These are phyloP conservation scores for Rhizopogon salebrosus DNA, from an alignment of 768 basidiomycete genomes.

Conservation along the genomic window DNA sequence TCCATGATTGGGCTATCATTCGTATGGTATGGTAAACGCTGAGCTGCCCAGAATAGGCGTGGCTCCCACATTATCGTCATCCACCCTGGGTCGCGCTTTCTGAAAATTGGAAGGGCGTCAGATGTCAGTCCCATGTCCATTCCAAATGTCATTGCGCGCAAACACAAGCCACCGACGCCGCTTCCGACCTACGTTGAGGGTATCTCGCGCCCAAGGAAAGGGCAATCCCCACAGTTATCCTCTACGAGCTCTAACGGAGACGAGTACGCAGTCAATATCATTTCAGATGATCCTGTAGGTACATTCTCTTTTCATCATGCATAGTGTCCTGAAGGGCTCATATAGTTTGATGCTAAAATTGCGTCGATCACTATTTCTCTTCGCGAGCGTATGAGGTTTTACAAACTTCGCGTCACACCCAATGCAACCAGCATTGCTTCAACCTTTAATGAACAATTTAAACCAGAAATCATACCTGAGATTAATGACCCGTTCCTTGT, in stretches of 20 bases:
- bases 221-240: constrained; percentile 16
- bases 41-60: constrained; percentile 42
- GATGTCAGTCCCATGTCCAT: constrained; percentile 69
- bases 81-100: constrained; percentile 70
- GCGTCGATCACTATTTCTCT: constrained; percentile 65
- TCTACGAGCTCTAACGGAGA: constrained; percentile 33
- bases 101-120: constrained; percentile 72
- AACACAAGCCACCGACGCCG: constrained; percentile 42
- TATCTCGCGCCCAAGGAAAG: constrained; percentile 51
- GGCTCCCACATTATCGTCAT: constrained; percentile 77
- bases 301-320: not conserved
- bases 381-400: constrained; percentile 81
- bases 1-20: constrained; percentile 7
- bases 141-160: constrained; percentile 71
- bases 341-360: constrained; percentile 73
- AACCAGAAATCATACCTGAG: constrained; percentile 81
- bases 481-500: constrained; percentile 77
- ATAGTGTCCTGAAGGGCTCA: not conserved
- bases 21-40: constrained; percentile 21
- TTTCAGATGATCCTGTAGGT: constrained; percentile 63
- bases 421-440: constrained; percentile 67
- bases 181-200: constrained; percentile 40
- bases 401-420: constrained; percentile 71
- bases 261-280: constrained; percentile 42
- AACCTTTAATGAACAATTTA: constrained; percentile 78